Conservation (phyloP, 2,329 filamentous ascomycete species). For the Cladosporium colombiae region DNA sequence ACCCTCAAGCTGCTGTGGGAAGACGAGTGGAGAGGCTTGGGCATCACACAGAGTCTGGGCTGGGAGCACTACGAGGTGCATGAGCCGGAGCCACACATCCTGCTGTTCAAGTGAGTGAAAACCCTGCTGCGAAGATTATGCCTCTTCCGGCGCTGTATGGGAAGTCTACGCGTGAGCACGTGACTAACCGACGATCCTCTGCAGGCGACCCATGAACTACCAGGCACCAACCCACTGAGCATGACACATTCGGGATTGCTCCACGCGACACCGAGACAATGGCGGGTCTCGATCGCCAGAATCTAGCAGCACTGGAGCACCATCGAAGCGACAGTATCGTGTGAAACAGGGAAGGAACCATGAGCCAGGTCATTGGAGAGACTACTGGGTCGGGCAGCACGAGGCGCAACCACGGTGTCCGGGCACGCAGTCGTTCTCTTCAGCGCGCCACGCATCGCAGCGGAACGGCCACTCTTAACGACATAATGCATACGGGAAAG, state of each 20-base stretch:
- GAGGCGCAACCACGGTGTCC: neutral
- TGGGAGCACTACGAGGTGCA: conserved; percentile 99
- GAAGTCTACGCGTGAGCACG: conserved; percentile 8
- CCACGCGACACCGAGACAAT: neutral
- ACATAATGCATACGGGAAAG: conserved; percentile 14
- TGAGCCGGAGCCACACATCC: conserved; percentile 96
- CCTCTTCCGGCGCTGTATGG: too few species aligned
- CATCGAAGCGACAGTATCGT: neutral
- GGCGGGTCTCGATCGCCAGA: neutral
- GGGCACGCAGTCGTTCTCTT: neutral
- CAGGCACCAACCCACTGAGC: conserved; percentile 58
- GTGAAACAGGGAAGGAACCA: neutral
- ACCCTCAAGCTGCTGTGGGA: conserved; percentile 97
- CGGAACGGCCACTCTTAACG: conserved; percentile 3
- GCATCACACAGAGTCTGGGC: conserved; percentile 97
- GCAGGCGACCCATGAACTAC: conserved; percentile 64
- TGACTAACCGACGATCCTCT: neutral
- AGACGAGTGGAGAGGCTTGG: conserved; percentile 95
- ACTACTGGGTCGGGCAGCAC: neutral
- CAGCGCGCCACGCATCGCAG: neutral
- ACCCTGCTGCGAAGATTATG: neutral
- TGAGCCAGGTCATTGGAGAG: neutral
- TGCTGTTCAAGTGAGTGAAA: conserved; percentile 87
- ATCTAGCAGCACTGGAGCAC: neutral
- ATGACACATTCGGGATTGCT: neutral